A percentile compares a stretch with the other conserved stretches of the same genome.
phyloP scores from a whole-genome alignment of 2,329 filamentous ascomycete species.

The Colletotrichum sp. region DNA sequence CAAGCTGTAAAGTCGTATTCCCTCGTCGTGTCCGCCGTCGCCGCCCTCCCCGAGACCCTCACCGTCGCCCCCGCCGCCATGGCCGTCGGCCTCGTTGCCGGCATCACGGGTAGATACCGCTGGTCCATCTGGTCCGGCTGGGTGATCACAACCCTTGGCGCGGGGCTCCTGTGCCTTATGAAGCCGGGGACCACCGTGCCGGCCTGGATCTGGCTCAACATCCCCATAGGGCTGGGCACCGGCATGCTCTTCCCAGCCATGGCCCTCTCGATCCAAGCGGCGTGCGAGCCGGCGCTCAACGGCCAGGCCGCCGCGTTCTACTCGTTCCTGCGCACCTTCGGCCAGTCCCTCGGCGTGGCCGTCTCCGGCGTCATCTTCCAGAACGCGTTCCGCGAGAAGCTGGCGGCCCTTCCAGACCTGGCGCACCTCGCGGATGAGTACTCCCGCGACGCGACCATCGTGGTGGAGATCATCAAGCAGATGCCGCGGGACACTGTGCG shows the following conservation, averaged over 20 bases:
- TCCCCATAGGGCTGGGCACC: constrained; percentile 64
- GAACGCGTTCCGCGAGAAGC: constrained; percentile 61
- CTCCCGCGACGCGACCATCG: constrained; percentile 61
- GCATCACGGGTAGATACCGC: constrained; percentile 63
- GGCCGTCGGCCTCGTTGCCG: constrained; percentile 58
- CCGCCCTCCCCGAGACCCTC: constrained; percentile 63
- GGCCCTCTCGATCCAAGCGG: constrained; percentile 67
- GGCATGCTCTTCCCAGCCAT: constrained; percentile 71
- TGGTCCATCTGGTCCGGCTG: constrained; percentile 68
- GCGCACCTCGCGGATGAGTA: constrained; percentile 47
- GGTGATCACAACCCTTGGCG: constrained; percentile 61
- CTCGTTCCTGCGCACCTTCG: constrained; percentile 69
- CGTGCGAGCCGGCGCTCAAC: constrained; percentile 48
- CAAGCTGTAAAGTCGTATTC: constrained; percentile 58
- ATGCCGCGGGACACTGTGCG: constrained; percentile 38
- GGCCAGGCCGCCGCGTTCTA: constrained; percentile 69
- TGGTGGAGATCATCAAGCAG: constrained; percentile 62
- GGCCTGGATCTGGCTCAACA: constrained; percentile 65
- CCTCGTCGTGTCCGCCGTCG: constrained; percentile 59
- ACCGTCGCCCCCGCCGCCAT: constrained; percentile 68
- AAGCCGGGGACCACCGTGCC: constrained; percentile 51
- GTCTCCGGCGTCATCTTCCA: constrained; percentile 74
- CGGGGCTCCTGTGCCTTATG: constrained; percentile 59
- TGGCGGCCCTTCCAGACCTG: constrained; percentile 52
- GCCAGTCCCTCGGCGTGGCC: constrained; percentile 70